A percentile compares a stretch with the other conserved stretches of the same genome.
These are phyloP conservation scores for Aristolochia californica DNA, from an alignment of 164 flowering plant species.

Conservation along the genomic window DNA sequence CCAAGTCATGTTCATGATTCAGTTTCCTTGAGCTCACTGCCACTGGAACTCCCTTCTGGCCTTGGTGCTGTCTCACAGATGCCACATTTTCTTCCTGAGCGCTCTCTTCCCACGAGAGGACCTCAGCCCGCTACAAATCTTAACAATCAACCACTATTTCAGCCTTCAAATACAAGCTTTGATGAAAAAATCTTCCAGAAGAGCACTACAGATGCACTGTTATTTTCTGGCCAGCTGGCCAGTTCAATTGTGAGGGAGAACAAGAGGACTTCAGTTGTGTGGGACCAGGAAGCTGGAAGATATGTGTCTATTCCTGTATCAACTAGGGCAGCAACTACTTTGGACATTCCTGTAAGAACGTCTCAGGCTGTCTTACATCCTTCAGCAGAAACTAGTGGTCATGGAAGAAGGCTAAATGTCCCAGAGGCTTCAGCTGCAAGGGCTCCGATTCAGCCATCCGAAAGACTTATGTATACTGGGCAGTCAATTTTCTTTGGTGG, in stretches of 20 bases:
- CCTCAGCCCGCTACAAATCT: conserved; percentile 13
- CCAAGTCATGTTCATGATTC: conserved; percentile 72
- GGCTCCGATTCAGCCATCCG: conserved; percentile 35
- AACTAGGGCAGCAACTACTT: conserved; percentile 23
- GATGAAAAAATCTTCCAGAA: conserved; percentile 44
- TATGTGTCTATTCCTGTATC: conserved; percentile 71
- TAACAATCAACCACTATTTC: conserved; percentile 19
- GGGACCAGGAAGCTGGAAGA: conserved; percentile 97
- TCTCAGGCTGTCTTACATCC: conserved; percentile 21
- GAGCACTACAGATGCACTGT: conserved; percentile 34
- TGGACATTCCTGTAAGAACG: conserved; percentile 35
- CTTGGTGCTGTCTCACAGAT: conserved; percentile 13
- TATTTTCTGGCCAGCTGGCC: conserved; percentile 34
- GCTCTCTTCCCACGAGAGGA: conserved; percentile 22
- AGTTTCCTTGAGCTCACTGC: conserved; percentile 69
- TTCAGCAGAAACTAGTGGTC: conserved; percentile 21
- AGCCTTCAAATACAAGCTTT: conserved; percentile 25
- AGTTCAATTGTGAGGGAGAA: conserved; percentile 52
- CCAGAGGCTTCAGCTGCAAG: conserved; percentile 28
- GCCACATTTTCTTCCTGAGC: conserved; percentile 25
- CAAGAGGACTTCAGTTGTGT: conserved; percentile 75
- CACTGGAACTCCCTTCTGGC: conserved; percentile 34
- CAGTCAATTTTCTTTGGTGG: conserved; percentile 93
- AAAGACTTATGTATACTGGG: conserved; percentile 62
- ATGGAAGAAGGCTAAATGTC: conserved; percentile 23